Evolutionary conservation across 768 basidiomycete genomes (phyloP).

Genomic region (Collybiopsis confluens): DNA sequence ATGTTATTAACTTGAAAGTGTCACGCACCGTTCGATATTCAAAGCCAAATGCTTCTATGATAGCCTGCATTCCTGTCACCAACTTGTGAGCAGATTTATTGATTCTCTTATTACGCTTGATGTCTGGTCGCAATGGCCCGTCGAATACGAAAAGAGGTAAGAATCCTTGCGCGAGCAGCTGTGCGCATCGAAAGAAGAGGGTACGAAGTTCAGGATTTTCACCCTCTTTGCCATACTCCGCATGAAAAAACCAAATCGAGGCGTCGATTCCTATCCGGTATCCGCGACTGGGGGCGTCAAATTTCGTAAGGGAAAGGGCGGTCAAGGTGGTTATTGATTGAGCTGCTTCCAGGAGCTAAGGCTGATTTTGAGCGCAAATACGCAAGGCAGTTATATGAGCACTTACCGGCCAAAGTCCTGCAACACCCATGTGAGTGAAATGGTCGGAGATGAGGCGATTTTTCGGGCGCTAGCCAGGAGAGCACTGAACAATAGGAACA

Average conservation of each 20-base stretch:
- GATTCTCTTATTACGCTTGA: constrained; percentile 77
- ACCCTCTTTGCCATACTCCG: constrained; percentile 46
- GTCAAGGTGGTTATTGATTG: constrained; percentile 9
- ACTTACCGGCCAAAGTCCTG: constrained; percentile 49
- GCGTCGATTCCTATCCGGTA: constrained; percentile 84
- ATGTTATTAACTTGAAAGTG: constrained; percentile 10
- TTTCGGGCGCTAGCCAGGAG: too few species aligned
- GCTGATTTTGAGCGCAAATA: neutral
- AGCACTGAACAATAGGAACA: too few species aligned
- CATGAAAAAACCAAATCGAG: constrained; percentile 58
- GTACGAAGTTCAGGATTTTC: constrained; percentile 66
- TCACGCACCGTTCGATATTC: constrained; percentile 63
- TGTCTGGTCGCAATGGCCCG: constrained; percentile 75
- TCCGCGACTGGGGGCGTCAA: constrained; percentile 73
- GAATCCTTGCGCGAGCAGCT: constrained; percentile 72
- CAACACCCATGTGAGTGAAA: constrained; percentile 35
- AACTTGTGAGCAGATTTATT: constrained; percentile 60
- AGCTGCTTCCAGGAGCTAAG: constrained; percentile 16
- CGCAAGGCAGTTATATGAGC: neutral
- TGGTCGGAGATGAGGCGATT: too few species aligned
- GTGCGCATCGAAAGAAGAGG: constrained; percentile 79
- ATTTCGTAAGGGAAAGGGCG: constrained; percentile 69
- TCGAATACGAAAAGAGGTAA: constrained; percentile 92
- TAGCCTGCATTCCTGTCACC: constrained; percentile 71
- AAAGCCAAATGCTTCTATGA: constrained; percentile 77